A percentile compares a stretch with the other conserved stretches of the same genome.
Conservation (phyloP, 1,284 basidiomycete species). For the Afroboletus lepidellus region DNA sequence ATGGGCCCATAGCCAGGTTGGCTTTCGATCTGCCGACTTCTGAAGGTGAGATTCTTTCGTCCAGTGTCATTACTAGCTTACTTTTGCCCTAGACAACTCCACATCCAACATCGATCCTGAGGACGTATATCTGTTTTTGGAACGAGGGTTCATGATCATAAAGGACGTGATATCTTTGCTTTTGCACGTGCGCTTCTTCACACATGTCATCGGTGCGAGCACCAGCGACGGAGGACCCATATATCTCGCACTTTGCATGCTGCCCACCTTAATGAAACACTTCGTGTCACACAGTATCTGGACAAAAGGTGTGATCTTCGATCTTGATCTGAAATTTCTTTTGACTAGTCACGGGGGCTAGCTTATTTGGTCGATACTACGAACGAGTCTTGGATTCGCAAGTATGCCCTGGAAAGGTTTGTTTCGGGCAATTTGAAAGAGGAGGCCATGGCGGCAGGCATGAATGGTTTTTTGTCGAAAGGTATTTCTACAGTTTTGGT, state of each 20-base stretch:
- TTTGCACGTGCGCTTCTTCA: slow-evolving; percentile 25
- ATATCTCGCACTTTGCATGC: slow-evolving; percentile 21
- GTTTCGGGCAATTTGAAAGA: slow-evolving; percentile 21
- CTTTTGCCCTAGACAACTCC: slow-evolving; percentile 3
- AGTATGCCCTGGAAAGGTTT: slow-evolving; percentile 29
- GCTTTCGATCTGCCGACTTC: slow-evolving; percentile 23
- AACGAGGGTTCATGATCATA: slow-evolving; percentile 4
- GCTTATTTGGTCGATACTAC: slow-evolving; percentile 18
- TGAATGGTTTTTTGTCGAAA: slow-evolving; percentile 28
- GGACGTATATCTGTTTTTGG: slow-evolving; percentile 12
- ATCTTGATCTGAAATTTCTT: neutral
- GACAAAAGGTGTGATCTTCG: slow-evolving; percentile 17
- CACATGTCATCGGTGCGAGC: slow-evolving; percentile 33
- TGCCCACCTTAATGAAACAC: slow-evolving; percentile 9
- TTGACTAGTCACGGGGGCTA: neutral
- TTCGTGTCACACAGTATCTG: slow-evolving; percentile 14
- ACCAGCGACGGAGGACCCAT: slow-evolving; percentile 19
- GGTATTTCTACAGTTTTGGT: slow-evolving; percentile 19
- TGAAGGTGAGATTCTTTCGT: slow-evolving; percentile 16
- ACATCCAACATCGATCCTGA: neutral
- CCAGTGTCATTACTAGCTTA: neutral
- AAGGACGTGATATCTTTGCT: slow-evolving; percentile 18
- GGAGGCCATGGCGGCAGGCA: slow-evolving; percentile 37
- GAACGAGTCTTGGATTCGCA: slow-evolving; percentile 26
- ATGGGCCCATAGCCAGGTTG: slow-evolving; percentile 11